Evolutionary conservation across 768 basidiomycete species (phyloP), one percentile per base, ranked within the genome.

Genomic region (Lanmaoa rubissima): DNA sequence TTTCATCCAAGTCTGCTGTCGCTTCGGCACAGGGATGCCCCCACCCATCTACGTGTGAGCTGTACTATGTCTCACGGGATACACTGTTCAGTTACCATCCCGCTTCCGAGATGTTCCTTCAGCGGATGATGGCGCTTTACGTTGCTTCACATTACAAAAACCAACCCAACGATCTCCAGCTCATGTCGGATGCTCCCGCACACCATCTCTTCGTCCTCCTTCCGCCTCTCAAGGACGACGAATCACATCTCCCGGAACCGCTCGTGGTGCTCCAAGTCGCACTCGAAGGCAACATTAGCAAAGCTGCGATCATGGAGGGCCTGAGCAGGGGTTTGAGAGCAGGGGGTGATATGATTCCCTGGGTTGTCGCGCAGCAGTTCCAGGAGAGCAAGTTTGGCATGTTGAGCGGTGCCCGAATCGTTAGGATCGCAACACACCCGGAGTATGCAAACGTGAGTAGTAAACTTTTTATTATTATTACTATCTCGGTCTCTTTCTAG

Each of bases 111-210:
- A 81, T 92, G 34, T 99, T 99, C 78, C 81, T 99, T 31, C 97
- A 99, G 73, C 85, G 95, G 36, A 94, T 98, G 89, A 97, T 98
- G 94, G 88, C 92, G 17, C 80, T 98, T 2, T 99, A 98, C 72
- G 96, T 98, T 50, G 92, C 97, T 1, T 90, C 89, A 49, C 97
- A 99, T 70, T 99, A 99, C 78, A 99, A 99, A 75, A 99, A 98
- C 73, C 92, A 95, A 67, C 97, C 97, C 19, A 98, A 99, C 69
- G 97, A 99, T 70, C 80, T 99, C n/a, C 96, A 98, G 71, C 82
- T 99, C 50, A 84, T 98, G 72, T 92, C 90, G 12, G 97, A 99
- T 65, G 97, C 97, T 1, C 97, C 97, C 0, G 95, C 94, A 1
- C 96, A 98, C 68, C 92, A 95, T 65, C 81, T 99, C 14, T 99